Evolutionary conservation across 345 rosid species (phyloP).

Genomic region (Acer campestre): DNA sequence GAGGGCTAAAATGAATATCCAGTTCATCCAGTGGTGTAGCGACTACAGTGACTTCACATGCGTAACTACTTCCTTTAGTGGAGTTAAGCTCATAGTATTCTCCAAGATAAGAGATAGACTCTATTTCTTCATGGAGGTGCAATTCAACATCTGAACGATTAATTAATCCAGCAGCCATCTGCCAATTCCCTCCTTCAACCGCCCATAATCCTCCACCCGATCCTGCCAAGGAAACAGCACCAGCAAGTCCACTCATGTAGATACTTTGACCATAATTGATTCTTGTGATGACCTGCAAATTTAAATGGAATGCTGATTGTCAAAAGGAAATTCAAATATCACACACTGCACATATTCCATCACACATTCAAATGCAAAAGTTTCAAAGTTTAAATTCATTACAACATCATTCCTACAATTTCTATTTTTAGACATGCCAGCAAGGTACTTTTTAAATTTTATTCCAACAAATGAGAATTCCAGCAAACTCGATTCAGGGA

Average conservation of each 20-base stretch:
- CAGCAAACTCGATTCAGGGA: not conserved
- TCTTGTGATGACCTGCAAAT: slow-evolving; percentile 79
- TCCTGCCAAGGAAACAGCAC: slow-evolving; percentile 97
- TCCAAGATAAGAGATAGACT: slow-evolving; percentile 60
- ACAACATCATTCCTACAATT: not conserved
- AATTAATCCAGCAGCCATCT: slow-evolving; percentile 84
- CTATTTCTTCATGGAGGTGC: slow-evolving; percentile 70
- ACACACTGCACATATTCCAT: not conserved
- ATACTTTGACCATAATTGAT: slow-evolving; percentile 92
- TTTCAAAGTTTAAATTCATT: not conserved
- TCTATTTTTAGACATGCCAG: not conserved
- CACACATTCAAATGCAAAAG: not conserved
- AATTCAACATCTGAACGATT: slow-evolving; percentile 66
- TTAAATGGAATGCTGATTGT: not conserved
- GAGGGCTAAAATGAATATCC: slow-evolving; percentile 65
- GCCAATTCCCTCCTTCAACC: slow-evolving; percentile 93
- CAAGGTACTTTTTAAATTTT: not conserved
- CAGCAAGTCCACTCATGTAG: slow-evolving; percentile 86
- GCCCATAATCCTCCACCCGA: slow-evolving; percentile 91
- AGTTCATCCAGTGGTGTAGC: slow-evolving; percentile 86
- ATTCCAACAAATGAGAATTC: not conserved
- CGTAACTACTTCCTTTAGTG: slow-evolving; percentile 60
- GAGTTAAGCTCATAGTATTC: slow-evolving; percentile 80
- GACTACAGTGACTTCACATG: slow-evolving; percentile 65
- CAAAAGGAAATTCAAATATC: not conserved